Percentiles rank a stretch among this genome's conserved stretches.
phyloP scores from a whole-genome alignment of 352 stramenopile species.

The Phytophthora crassamura region DNA sequence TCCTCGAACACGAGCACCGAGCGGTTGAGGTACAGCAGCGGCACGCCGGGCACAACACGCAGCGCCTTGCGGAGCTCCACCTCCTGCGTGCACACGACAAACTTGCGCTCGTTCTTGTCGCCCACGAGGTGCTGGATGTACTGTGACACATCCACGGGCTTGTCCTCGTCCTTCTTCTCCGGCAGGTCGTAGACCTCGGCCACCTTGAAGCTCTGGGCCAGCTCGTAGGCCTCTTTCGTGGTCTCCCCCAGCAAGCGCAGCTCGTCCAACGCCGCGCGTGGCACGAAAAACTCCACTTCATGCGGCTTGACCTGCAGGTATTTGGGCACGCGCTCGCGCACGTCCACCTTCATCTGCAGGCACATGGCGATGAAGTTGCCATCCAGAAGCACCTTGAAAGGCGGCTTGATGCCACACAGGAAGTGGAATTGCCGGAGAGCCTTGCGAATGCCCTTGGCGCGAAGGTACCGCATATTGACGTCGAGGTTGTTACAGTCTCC shows the following conservation, averaged over 20 bases:
- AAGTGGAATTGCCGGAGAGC: conserved; percentile 90
- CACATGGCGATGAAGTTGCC: conserved; percentile 91
- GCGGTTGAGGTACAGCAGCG: conserved; percentile 88
- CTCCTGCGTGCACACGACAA: conserved; percentile 86
- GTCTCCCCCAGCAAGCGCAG: conserved; percentile 72
- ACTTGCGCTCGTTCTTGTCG: conserved; percentile 84
- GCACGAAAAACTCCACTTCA: conserved; percentile 79
- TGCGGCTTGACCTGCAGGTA: conserved; percentile 84
- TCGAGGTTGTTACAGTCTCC: conserved; percentile 5
- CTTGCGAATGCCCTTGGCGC: conserved; percentile 89
- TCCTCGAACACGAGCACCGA: conserved; percentile 90
- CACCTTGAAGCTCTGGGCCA: conserved; percentile 76
- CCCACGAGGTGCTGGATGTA: conserved; percentile 63
- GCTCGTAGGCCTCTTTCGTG: conserved; percentile 64
- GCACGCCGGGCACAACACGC: conserved; percentile 70
- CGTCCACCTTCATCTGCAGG: conserved; percentile 87
- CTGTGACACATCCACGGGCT: conserved; percentile 57
- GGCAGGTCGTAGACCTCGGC: conserved; percentile 50
- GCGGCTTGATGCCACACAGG: conserved; percentile 85
- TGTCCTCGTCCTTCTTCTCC: conserved; percentile 24
- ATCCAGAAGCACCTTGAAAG: conserved; percentile 86
- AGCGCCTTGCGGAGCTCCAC: conserved; percentile 83
- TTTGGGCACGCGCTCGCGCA: conserved; percentile 79
- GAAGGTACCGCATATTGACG: conserved; percentile 75
- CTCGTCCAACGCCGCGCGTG: conserved; percentile 70